A percentile compares a stretch with the other conserved stretches of the same genome.
phyloP scores from a whole-genome alignment of 441 rosid species.

The California macrophylla region DNA sequence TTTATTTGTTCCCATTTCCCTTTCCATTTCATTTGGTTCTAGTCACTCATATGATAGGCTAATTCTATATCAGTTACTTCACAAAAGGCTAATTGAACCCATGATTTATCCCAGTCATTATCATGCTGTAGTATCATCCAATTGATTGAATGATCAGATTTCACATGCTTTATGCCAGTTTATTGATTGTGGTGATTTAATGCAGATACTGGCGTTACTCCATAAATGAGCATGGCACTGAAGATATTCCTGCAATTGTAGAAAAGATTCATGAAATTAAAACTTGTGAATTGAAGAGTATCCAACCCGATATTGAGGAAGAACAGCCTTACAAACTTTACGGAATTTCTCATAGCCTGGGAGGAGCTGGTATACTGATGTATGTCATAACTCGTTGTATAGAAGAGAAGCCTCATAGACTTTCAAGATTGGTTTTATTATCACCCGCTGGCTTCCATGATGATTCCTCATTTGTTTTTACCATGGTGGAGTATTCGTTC shows the following conservation, averaged over 20 bases:
- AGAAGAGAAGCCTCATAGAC: slow-evolving; percentile 71
- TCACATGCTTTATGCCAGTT: neutral
- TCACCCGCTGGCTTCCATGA: slow-evolving; percentile 96
- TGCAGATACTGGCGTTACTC: slow-evolving; percentile 87
- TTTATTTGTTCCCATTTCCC: neutral
- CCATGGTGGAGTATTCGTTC: slow-evolving; percentile 45
- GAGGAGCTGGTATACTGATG: slow-evolving; percentile 89
- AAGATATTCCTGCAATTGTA: slow-evolving; percentile 86
- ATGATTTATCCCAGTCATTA: neutral
- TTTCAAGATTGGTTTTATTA: slow-evolving; percentile 62
- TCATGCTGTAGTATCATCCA: neutral
- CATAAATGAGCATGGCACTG: slow-evolving; percentile 82
- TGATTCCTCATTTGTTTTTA: slow-evolving; percentile 53
- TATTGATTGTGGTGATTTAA: neutral
- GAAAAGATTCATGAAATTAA: slow-evolving; percentile 84
- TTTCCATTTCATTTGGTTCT: neutral
- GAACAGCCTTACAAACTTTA: slow-evolving; percentile 85
- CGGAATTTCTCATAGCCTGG: slow-evolving; percentile 84
- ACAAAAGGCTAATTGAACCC: neutral
- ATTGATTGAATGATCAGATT: neutral
- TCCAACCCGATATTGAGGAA: slow-evolving; percentile 44
- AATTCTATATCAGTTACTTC: neutral
- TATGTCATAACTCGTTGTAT: slow-evolving; percentile 52
- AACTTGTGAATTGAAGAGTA: slow-evolving; percentile 60
- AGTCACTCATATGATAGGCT: neutral